Evolutionary conservation across 129 eudicot species (phyloP), one percentile per base, ranked within the genome.

Genomic region (Solidago caesia): DNA sequence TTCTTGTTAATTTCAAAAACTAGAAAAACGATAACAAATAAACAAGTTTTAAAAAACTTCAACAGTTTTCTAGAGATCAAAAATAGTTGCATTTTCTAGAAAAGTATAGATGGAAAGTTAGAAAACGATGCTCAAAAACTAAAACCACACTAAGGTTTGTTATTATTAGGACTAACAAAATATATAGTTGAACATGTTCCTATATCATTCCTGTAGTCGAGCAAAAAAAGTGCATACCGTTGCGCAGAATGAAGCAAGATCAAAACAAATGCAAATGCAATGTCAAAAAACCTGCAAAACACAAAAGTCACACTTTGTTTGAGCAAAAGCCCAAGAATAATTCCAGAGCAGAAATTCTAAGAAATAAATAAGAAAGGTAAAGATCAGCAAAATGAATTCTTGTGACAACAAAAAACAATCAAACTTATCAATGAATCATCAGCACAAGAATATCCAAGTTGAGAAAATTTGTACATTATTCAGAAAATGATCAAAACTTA

Each of bases 291-390:
- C 46, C 73, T 43, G 64, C 80, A 55, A 21, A 64, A 42, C 12
- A 64, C 48, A 41, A 64, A 4, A 43, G 41, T 44, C 9, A 66
- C 66, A 12, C 57, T 52, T 21, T 33, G 9, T 75, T 14, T 3
- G 49, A 64, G 56, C 64, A 11, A 42, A 75, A 75, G 71, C 43
- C 56, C 39, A 39, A 75, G 26, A 75, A 14, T 25, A 42, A 44
- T 13, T 66, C 47, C 27, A 75, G 44, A 52, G 64, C 5, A 16
- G 12, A 64, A 8, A 46, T 53, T 16, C 33, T 53, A 43, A 43
- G 21, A 65, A 14, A 75, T 44, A 12, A 16, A 75, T n/a, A 67
- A 10, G 47, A 42, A 10, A 42, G 10, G 2, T 25, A 9, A 21
- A 1, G 43, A 67, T 67, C 42, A 46, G 26, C 12, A 68, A 65